These are phyloP conservation scores for Prunella vulgaris DNA, from an alignment of 257 asterid genomes.

Conservation along the genomic window DNA sequence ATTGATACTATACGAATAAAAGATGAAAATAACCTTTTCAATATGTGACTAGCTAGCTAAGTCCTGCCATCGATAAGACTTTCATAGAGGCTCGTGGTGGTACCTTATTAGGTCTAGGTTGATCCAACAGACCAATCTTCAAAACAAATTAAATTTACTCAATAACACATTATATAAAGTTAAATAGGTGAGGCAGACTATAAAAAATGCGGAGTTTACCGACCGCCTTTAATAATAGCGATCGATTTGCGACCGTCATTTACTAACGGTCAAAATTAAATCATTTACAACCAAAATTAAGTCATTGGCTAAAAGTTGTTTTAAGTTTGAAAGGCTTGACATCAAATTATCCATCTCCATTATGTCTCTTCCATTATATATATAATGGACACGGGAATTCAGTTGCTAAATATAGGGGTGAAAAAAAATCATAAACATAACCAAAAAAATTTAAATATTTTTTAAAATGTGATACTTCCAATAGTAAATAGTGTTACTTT, in stretches of 20 bases:
- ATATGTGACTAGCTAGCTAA: neutral
- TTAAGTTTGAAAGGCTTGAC: neutral
- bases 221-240: no score
- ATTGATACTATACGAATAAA: neutral
- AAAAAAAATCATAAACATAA: no score
- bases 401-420: neutral
- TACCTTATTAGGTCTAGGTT: neutral
- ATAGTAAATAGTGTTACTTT: no score
- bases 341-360: neutral
- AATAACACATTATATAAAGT: neutral
- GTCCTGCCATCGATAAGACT: neutral
- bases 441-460: no score
- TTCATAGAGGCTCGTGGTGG: neutral
- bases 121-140: neutral
- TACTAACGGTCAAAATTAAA: no score
- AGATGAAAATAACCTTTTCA: neutral
- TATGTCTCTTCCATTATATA: neutral
- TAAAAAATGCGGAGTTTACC: no score
- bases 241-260: no score
- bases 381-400: no score
- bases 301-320: no score
- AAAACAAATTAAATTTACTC: neutral
- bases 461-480: no score
- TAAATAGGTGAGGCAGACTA: neutral
- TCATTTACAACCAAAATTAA: no score